Evolutionary conservation across 768 basidiomycete species (phyloP).

Genomic region (Termitomyces sp.): DNA sequence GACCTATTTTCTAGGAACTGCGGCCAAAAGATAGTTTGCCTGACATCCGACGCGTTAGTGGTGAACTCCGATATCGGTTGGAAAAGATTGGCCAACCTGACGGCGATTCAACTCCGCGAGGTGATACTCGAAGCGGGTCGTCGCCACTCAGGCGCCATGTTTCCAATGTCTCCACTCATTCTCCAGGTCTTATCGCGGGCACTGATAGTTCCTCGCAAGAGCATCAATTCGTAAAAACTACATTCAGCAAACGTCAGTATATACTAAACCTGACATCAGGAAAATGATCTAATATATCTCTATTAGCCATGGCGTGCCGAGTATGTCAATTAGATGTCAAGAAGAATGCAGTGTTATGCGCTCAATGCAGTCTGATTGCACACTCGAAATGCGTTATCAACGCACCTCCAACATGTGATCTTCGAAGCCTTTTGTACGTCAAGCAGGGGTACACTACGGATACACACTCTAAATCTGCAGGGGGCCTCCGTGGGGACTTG

Average conservation of each 20-base stretch:
- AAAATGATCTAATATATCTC: slow-evolving; percentile 1
- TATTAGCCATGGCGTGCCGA: slow-evolving; percentile 77
- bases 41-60: slow-evolving; percentile 87
- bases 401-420: slow-evolving; percentile 77
- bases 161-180: slow-evolving; percentile 31
- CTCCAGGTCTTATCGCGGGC: slow-evolving; percentile 26
- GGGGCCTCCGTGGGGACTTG: slow-evolving; percentile 30
- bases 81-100: slow-evolving; percentile 39
- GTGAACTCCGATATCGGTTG: slow-evolving; percentile 72
- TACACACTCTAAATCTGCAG: slow-evolving; percentile 44
- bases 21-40: slow-evolving; percentile 94
- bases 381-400: slow-evolving; percentile 73
- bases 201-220: slow-evolving; percentile 58
- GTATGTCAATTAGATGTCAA: slow-evolving; percentile 78
- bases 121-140: slow-evolving; percentile 23
- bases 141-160: slow-evolving; percentile 34
- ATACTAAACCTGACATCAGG: slow-evolving; percentile 2
- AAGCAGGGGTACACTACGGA: slow-evolving; percentile 56
- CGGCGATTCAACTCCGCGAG: slow-evolving; percentile 26
- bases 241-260: slow-evolving; percentile 83
- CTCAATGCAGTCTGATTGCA: slow-evolving; percentile 84
- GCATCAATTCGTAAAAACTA: slow-evolving; percentile 88
- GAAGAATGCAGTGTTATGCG: slow-evolving; percentile 84
- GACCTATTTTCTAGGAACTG: slow-evolving; percentile 46
- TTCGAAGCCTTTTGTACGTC: slow-evolving; percentile 69